A percentile compares a stretch with the other conserved stretches of the same genome.
Conservation (phyloP, 169 alveolate species). For the Plasmodium sp. region DNA sequence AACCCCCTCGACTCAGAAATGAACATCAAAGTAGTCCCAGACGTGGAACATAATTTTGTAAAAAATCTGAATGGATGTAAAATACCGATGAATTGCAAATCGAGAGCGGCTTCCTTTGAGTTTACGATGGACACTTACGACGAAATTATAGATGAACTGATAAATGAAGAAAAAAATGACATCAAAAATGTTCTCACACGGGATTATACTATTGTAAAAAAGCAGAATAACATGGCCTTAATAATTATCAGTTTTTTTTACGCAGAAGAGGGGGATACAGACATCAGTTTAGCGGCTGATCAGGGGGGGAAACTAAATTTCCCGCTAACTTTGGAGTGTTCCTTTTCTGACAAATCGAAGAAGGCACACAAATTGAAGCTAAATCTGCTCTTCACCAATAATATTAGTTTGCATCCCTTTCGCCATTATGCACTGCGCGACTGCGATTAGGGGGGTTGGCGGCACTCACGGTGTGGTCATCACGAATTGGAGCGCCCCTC, state of each 20-base stretch:
- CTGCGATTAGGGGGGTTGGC: neutral
- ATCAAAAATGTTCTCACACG: conserved; percentile 16
- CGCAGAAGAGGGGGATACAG: neutral
- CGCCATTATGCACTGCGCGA: conserved; percentile 35
- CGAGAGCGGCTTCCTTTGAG: conserved; percentile 12
- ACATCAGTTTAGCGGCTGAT: neutral
- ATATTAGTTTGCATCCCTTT: conserved; percentile 16
- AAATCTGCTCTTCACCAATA: conserved; percentile 51
- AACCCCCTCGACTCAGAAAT: conserved; percentile 59
- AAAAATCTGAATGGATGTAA: conserved; percentile 14
- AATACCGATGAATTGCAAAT: conserved; percentile 21
- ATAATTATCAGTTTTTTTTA: conserved; percentile 36
- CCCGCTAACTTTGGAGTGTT: conserved; percentile 43
- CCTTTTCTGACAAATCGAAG: conserved; percentile 66
- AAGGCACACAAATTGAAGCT: conserved; percentile 24
- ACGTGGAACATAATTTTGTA: conserved; percentile 36
- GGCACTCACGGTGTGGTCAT: neutral
- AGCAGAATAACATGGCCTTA: conserved; percentile 69
- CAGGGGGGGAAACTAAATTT: conserved; percentile 35
- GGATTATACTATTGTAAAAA: conserved; percentile 15
- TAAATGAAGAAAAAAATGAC: conserved; percentile 13
- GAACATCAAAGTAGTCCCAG: conserved; percentile 58
- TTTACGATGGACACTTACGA: conserved; percentile 42
- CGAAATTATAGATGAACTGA: conserved; percentile 47
- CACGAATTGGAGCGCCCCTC: neutral